Percentiles rank a stretch among this genome's conserved stretches.
Evolutionary conservation across 768 basidiomycete species (phyloP).

Genomic region (Mycena latifolia): DNA sequence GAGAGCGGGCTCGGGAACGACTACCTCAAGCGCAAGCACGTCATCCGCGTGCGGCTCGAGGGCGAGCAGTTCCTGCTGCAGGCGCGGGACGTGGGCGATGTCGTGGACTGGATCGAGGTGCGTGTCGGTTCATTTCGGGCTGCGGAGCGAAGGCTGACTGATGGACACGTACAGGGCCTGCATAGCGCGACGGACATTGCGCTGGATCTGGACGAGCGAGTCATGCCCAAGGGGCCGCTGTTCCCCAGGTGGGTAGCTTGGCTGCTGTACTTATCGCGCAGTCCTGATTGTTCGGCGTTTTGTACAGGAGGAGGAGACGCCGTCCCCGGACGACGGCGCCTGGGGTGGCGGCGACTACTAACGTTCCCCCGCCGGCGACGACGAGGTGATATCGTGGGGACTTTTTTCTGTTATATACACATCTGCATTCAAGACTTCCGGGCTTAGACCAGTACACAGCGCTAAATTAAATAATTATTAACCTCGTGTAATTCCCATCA

Average conservation of each 20-base stretch:
- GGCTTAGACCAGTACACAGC: not conserved
- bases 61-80: conserved; percentile 98
- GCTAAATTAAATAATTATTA: not conserved
- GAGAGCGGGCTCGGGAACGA: conserved; percentile 97
- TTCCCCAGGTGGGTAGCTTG: conserved; percentile 76
- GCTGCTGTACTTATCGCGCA: not conserved
- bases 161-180: conserved; percentile 67
- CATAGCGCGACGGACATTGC: conserved; percentile 95
- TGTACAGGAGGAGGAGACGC: conserved; percentile 31
- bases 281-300: conserved; percentile 16
- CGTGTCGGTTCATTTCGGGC: conserved; percentile 21
- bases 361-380: conserved; percentile 8
- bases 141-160: conserved; percentile 8
- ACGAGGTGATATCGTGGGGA: not conserved
- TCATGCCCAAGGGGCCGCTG: conserved; percentile 92
- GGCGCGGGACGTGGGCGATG: conserved; percentile 83
- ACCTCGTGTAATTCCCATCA: not conserved
- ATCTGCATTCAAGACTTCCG: not conserved
- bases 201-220: conserved; percentile 90
- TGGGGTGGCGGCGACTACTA: not conserved
- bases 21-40: conserved; percentile 93
- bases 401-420: not conserved
- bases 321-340: conserved; percentile 7
- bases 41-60: conserved; percentile 91
- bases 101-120: conserved; percentile 98